Evolutionary conservation across 2,329 filamentous ascomycete species (phyloP), one percentile per base, ranked within the genome.

Genomic region (Pseudogymnoascus sp.): DNA sequence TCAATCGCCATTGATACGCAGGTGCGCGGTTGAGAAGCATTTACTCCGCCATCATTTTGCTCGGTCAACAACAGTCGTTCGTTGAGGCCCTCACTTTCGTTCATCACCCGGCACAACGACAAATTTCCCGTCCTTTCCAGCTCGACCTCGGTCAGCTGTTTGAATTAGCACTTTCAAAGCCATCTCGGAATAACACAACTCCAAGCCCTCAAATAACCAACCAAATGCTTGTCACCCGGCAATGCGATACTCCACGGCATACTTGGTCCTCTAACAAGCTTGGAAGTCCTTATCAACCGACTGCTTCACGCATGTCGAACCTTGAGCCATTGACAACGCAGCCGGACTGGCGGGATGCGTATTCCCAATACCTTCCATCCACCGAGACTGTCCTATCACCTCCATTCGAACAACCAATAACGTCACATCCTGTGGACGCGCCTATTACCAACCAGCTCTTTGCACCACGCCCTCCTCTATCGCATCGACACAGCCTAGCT

Each of bases 291-390:
- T 71, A 71, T 62, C 65, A 70, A 66, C 63, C 68, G 58, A 66
- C 67, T 62, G 72, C 71, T 68, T 68, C 71, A 68, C 72, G 72
- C 66, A 74, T 73, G 72, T 72, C 72, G 71, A 73, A 72, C 69
- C 71, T 73, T 65, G 72, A 73, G 29, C 65, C 69, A 66, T 65
- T 72, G 61, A 55, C 69, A 59, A 66, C 70, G 65, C 72, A 73
- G 70, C 69, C 70, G 66, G 71, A 73, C 67, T 74, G 72, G 72
- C 71, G 70, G 66, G 71, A 73, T 68, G 71, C 72, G 65, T 74
- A 72, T 63, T 67, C 70, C 39, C 60, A 68, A 42, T 72, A 70
- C 61, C 64, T 68, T 62, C 65, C 71, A 21, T 42, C 69, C 29
- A 70, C 67, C 44, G 71, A 72, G 25, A 70, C 66, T 65, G 65